Evolutionary conservation across 108 stramenopile species (phyloP).

Genomic region (Nannochloropsis salina): DNA sequence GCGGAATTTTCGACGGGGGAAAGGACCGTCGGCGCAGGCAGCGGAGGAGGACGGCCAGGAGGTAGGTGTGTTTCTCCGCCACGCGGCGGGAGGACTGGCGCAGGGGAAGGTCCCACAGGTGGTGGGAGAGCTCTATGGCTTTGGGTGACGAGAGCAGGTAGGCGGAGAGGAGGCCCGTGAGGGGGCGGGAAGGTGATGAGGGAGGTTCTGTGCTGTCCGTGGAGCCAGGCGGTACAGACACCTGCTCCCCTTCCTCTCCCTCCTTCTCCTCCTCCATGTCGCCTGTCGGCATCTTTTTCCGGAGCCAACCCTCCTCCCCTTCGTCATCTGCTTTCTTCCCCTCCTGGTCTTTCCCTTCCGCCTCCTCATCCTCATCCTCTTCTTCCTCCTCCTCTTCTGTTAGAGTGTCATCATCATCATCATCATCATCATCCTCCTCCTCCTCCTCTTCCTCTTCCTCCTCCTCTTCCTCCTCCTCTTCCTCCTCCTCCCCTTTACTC

Average conservation of each 20-base stretch:
- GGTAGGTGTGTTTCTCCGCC: neutral
- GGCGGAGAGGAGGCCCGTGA: neutral
- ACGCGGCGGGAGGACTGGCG: neutral
- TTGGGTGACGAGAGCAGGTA: neutral
- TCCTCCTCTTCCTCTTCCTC: neutral
- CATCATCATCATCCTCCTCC: neutral
- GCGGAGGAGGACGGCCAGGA: neutral
- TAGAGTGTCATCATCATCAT: neutral
- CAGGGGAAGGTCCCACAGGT: neutral
- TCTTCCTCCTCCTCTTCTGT: neutral
- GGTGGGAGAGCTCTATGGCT: neutral
- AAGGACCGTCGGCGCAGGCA: neutral
- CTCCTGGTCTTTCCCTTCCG: neutral
- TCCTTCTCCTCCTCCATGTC: neutral
- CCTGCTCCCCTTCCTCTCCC: neutral
- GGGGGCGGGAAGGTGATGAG: neutral
- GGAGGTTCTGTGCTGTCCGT: neutral
- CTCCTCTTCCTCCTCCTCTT: neutral
- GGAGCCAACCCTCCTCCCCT: neutral
- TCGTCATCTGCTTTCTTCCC: neutral
- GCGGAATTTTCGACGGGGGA: neutral
- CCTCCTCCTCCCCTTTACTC: neutral
- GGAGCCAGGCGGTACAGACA: neutral
- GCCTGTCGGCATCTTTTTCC: neutral
- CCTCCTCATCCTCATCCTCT: neutral